phyloP scores from a whole-genome alignment of 306 rosid species.

The Hippophae rhamnoides region DNA sequence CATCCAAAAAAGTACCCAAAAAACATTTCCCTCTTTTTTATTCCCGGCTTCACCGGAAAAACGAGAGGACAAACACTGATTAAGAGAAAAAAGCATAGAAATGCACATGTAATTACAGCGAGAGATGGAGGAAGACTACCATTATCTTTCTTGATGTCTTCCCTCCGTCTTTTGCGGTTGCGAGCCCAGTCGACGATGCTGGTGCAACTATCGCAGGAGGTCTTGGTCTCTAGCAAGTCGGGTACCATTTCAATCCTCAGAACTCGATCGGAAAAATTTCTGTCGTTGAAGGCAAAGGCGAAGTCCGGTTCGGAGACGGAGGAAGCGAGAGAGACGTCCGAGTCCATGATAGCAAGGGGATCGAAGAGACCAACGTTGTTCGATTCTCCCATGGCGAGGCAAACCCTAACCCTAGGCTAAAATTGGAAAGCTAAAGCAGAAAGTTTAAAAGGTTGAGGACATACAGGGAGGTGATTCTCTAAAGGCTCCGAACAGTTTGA shows the following conservation, averaged over 20 bases:
- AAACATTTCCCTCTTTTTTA: neutral
- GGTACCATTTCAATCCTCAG: conserved; percentile 31
- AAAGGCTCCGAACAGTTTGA: too few species aligned
- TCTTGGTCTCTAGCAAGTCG: conserved; percentile 12
- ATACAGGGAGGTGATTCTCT: too few species aligned
- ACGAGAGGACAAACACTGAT: neutral
- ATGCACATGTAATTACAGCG: neutral
- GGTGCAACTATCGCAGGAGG: conserved; percentile 14
- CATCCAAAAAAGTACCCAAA: neutral
- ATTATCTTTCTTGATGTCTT: conserved; percentile 10
- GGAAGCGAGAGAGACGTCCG: conserved; percentile 5
- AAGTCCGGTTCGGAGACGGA: conserved; percentile 20
- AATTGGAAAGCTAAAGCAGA: neutral
- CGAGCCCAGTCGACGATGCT: conserved; percentile 24
- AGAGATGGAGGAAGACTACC: conserved; percentile 14
- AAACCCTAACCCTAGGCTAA: conserved; percentile 2
- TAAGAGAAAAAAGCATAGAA: too few species aligned
- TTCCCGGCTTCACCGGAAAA: neutral
- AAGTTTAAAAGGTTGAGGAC: too few species aligned
- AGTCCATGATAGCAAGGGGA: conserved; percentile 14
- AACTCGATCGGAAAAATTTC: conserved; percentile 38
- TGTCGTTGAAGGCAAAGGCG: conserved; percentile 37
- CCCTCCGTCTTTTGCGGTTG: conserved; percentile 35
- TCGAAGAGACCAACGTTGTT: conserved; percentile 7
- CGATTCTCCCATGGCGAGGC: conserved; percentile 5